Percentiles rank a stretch among this genome's conserved stretches.
These are phyloP conservation scores for Pythium vanterpoolii DNA, from an alignment of 352 stramenopile genomes.

Conservation along the genomic window DNA sequence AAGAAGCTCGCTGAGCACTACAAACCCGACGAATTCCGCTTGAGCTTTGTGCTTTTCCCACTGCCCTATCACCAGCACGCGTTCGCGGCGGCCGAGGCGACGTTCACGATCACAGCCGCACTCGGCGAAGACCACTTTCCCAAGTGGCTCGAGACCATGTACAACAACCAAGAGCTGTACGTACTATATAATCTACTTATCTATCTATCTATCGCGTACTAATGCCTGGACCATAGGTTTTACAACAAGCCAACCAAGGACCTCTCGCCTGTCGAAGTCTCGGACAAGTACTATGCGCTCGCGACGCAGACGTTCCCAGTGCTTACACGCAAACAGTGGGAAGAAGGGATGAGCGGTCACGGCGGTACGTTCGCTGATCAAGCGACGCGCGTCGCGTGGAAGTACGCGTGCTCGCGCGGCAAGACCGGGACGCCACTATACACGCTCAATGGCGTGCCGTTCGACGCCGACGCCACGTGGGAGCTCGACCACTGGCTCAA, in stretches of 20 bases:
- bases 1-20: conserved; percentile 30
- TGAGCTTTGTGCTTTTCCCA: conserved; percentile 37
- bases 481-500: conserved; percentile 31
- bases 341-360: conserved; percentile 31
- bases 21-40: conserved; percentile 28
- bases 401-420: conserved; percentile 37
- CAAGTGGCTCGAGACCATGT: conserved; percentile 37
- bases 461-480: conserved; percentile 32
- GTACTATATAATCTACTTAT: not conserved
- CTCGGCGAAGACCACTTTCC: conserved; percentile 32
- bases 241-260: conserved; percentile 35
- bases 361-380: conserved; percentile 30
- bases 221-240: conserved; percentile 11
- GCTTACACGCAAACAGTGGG: conserved; percentile 28
- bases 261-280: conserved; percentile 28
- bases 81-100: conserved; percentile 31
- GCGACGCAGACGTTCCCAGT: conserved; percentile 34
- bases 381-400: conserved; percentile 28
- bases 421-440: conserved; percentile 36
- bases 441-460: conserved; percentile 35
- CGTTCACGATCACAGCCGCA: conserved; percentile 33
- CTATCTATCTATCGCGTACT: not conserved
- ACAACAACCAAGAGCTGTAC: conserved; percentile 36
- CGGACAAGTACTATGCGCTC: conserved; percentile 26
- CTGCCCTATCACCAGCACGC: conserved; percentile 43